A percentile compares a stretch with the other conserved stretches of the same genome.
These are phyloP conservation scores for Gossypioides kirkii DNA, from an alignment of 345 rosid genomes.

Conservation along the genomic window DNA sequence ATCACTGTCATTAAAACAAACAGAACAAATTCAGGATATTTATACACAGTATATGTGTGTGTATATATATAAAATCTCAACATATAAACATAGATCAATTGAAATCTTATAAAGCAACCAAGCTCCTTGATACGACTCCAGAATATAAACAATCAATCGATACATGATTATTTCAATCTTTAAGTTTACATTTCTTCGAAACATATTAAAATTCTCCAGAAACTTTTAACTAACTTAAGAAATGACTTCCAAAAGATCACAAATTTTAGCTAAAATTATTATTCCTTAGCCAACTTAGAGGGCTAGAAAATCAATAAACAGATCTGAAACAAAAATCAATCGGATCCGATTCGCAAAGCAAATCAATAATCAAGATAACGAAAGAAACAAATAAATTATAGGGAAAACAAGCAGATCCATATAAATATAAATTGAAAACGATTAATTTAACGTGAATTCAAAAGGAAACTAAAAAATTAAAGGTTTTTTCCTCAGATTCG, in stretches of 20 bases:
- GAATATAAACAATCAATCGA: neutral
- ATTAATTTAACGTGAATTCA: neutral
- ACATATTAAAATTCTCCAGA: neutral
- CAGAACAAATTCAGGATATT: neutral
- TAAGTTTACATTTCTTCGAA: neutral
- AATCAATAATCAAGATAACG: neutral
- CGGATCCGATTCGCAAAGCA: slow-evolving; percentile 25
- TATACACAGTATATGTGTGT: neutral
- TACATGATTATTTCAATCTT: neutral
- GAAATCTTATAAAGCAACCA: neutral
- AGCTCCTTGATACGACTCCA: neutral
- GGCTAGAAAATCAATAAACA: slow-evolving; percentile 12
- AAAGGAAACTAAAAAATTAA: neutral
- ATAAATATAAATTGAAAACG: neutral
- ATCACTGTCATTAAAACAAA: slow-evolving; percentile 38
- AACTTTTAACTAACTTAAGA: neutral
- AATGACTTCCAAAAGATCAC: neutral
- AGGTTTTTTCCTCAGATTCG: neutral
- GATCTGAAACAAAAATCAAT: slow-evolving; percentile 27
- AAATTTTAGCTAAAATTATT: neutral
- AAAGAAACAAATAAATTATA: neutral
- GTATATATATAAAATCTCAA: neutral
- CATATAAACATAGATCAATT: slow-evolving; percentile 2
- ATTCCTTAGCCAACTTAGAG: neutral
- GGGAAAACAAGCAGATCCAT: slow-evolving; percentile 7